Base-by-base conservation (phyloP, 2,329 filamentous ascomycete genomes). In the Ophiostoma perfectum region DNA sequence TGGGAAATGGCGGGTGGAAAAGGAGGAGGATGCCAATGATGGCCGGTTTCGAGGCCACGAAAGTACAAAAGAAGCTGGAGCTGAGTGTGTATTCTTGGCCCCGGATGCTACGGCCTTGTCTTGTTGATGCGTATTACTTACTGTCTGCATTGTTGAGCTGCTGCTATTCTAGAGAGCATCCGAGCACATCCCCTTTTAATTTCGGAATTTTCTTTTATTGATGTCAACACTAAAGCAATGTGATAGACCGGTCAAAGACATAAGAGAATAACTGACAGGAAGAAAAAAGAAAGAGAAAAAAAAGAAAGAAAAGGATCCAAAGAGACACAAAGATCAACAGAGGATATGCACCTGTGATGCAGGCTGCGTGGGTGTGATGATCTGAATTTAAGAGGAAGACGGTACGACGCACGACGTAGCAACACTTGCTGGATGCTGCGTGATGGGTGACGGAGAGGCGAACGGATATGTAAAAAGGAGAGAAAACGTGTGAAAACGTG, bases 101-200 rank as follows among this genome's bases (percentile, higher is more conserved):
- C 27, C 27, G 27, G 27, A 27, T 27, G 27, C 2, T 27, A 27
- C 27, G 27, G 27, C 27, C 27, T 18, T 27, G 49, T 55, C n/a
- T 18, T n/a, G 49, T 27, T 55, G 47, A 27, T 27, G 27, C 27
- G 27, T 27, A 27, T 27, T 27, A 27, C 27, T 27, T 27, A 27
- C 27, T 27, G n/a, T 27, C 49, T 27, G 47, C 18, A 27, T n/a
- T 52, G 47, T 52, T 52, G 47, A 8, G 18, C 47, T 55, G 49
- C 7, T 3, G 27, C n/a, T 14, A 27, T 11, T 11, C 45, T 18
- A 9, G 18, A 16, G 12, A 47, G 45, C 49, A 55, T 55, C 49
- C 49, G 49, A 55, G 49, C 49, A 55, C 49, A n/a, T 27, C n/a
- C 49, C 49, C 49, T 55, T 55, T 55, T 27, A 55, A 55, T 55